Base-by-base conservation (phyloP, 257 asterid species). In the Sherardia arvensis region DNA sequence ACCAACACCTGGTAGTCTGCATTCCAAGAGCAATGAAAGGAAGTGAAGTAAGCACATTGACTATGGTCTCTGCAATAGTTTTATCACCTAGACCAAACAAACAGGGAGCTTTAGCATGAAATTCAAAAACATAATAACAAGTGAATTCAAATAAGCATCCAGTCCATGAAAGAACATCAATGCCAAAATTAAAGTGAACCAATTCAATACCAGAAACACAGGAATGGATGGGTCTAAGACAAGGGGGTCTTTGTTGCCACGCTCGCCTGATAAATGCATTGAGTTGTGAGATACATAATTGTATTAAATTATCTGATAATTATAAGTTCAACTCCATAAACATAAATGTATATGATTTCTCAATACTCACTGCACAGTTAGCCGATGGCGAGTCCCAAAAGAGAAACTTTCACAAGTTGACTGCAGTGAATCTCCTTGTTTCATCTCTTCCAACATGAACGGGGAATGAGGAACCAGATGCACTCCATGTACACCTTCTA, bases 21-120 rank as follows among this genome's bases (percentile, higher is more conserved):
- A 90, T 72, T 56, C 97, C 97, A 36, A 90, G 86, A 40, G 81
- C 92, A 69, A 90, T 77, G 71, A 90, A 90, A 53, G 97, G 97
- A 72, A 90, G 84, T 53, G 97, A 90, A 48, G 97, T 90, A 65
- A 90, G 85, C 67, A 90, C 95, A 75, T 90, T 90, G 18, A 62
- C 83, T 25, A 90, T 63, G 22, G 85, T 87, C 77, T 90, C 97
- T 27, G 84, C 81, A 64, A 81, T 6, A 73, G 55, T 81, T 61
- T 57, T 79, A 76, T 90, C 97, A 66, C 94, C 97, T 90, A 71
- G 36, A 26, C 72, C 25, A 61, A 64, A 76, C 51, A 71, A 62
- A 57, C 55, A n/a, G n/a, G n/a, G n/a, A n/a, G n/a, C n/a, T n/a
- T n/a, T n/a, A n/a, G n/a, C n/a, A 34, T 58, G 25, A 53, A 30